Conservation (phyloP, 495 filamentous ascomycete genomes). For the Podospora didyma region DNA sequence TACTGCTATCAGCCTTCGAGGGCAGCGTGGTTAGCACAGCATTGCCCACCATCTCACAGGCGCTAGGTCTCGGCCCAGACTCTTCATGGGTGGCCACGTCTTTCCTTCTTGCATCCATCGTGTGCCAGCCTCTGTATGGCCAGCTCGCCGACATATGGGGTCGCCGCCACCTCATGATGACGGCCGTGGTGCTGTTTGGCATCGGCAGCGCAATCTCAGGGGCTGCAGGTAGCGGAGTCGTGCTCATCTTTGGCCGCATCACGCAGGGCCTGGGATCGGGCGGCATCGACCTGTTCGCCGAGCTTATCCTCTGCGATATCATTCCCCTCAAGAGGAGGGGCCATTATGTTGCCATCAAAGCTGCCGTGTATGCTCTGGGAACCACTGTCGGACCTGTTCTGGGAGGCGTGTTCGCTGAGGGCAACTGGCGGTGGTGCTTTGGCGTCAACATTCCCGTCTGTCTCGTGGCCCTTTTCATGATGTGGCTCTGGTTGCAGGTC, state of each 20-base stretch:
- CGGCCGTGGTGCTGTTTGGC: slow-evolving; percentile 36
- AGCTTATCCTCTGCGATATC: slow-evolving; percentile 57
- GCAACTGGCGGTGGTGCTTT: slow-evolving; percentile 27
- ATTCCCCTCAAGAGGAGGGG: slow-evolving; percentile 65
- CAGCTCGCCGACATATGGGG: slow-evolving; percentile 51
- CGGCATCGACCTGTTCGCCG: slow-evolving; percentile 51
- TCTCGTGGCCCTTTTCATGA: slow-evolving; percentile 18
- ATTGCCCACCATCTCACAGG: slow-evolving; percentile 36
- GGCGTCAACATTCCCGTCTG: slow-evolving; percentile 28
- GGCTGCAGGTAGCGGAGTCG: slow-evolving; percentile 31
- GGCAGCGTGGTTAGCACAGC: slow-evolving; percentile 50
- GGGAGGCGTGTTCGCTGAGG: slow-evolving; percentile 67
- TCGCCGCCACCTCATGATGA: slow-evolving; percentile 41
- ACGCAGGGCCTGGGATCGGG: slow-evolving; percentile 81
- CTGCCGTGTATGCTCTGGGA: slow-evolving; percentile 70
- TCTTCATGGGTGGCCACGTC: slow-evolving; percentile 29
- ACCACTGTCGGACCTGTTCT: slow-evolving; percentile 69
- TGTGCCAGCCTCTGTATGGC: slow-evolving; percentile 33
- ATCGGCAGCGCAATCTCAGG: slow-evolving; percentile 43
- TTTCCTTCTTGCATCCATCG: slow-evolving; percentile 25
- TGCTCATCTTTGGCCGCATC: slow-evolving; percentile 70
- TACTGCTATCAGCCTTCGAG: slow-evolving; percentile 44
- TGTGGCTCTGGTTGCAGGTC: slow-evolving; percentile 28
- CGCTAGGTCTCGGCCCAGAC: slow-evolving; percentile 25
- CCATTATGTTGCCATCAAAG: slow-evolving; percentile 54